Evolutionary conservation across 176 grass and related monocot genomes (phyloP), one percentile per base, ranked within the genome.

Genomic region (Urochloa ruziziensis): DNA sequence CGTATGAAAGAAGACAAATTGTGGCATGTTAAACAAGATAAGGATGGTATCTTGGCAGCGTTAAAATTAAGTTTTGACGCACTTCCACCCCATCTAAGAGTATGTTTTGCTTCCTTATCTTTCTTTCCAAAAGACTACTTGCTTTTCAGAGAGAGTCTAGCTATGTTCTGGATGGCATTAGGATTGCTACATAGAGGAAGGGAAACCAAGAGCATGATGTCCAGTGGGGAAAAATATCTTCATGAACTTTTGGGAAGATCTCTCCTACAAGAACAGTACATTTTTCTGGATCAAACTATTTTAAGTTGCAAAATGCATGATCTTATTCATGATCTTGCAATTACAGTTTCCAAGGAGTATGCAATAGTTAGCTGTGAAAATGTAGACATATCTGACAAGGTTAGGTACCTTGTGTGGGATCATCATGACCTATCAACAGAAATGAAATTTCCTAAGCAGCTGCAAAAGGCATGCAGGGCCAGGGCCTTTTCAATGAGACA

Each of bases 401-500:
- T 48, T 32, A 78, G 44, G 39, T 25, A 78, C 25, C 39, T 78
- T 2, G 27, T 64, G 16, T 78, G 75, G 75, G 75, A 15, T 18
- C 25, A 53, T 6, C 51, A 53, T 19, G 51, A 53, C 51, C 7
- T n/a, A n/a, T 53, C 51, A 19, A 7, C 14, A 23, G 51, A 53
- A 17, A 53, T 53, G 5, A 53, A 53, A 53, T 78, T 78, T 78
- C 75, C 75, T 1, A 63, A 33, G 42, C 17, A 47, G 7, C 28
- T 78, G 2, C 30, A 6, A 78, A 47, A 24, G 75, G 75, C 75
- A 63, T 8, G 17, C 0, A 63, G 62, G 75, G 40, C 59, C 23
- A 78, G 75, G 27, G 47, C 58, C 46, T 78, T 78, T 78, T 16
- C 58, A 63, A 78, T 39, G 17, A 48, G 58, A 32, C 2, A 78